Conservation (phyloP, 306 rosid genomes). For the Senna tora region DNA sequence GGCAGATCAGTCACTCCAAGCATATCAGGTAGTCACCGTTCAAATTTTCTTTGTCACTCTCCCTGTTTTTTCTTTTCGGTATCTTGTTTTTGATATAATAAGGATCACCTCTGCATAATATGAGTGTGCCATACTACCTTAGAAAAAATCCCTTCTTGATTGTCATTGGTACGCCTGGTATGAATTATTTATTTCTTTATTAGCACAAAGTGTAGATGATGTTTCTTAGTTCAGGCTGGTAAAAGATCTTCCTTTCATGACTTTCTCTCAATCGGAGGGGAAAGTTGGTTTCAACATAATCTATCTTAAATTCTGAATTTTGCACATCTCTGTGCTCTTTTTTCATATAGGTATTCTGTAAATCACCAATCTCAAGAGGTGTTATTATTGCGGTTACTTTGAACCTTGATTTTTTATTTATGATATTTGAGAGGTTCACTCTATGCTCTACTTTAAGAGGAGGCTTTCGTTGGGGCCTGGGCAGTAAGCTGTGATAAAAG, state of each 20-base stretch:
- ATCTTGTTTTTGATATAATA: background rate
- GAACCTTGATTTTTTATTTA: background rate
- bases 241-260: background rate
- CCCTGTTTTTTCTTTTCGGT: background rate
- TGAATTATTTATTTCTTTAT: conserved; percentile 4
- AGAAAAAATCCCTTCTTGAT: background rate
- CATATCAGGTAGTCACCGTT: conserved; percentile 44
- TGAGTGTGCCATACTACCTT: conserved; percentile 7
- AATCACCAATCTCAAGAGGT: background rate
- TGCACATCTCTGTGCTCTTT: conserved; percentile 19
- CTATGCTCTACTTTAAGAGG: background rate
- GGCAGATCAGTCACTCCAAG: conserved; percentile 49
- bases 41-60: background rate
- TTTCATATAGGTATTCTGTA: background rate
- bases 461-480: background rate
- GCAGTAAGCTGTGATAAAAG: background rate
- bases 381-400: background rate
- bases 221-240: background rate
- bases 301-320: background rate
- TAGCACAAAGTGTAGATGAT: background rate
- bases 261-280: background rate
- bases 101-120: background rate
- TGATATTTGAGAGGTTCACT: background rate
- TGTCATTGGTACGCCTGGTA: background rate
- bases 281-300: background rate